Conservation (phyloP, 371 early-diverging fungal species). For the Mortierella sp. region DNA sequence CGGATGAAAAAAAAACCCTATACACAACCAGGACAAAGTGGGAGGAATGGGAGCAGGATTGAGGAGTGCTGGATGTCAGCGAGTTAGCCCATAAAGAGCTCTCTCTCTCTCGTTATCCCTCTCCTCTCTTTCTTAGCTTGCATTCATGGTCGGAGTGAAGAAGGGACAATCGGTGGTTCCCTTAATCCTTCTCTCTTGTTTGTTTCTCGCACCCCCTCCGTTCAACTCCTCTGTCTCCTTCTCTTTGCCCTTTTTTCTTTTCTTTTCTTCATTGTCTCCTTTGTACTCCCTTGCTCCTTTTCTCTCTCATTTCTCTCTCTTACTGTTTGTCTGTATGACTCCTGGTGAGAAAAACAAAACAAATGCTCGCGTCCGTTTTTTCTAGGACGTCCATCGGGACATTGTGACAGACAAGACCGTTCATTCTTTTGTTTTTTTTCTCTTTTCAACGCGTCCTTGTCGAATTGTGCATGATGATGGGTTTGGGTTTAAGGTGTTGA, state of each 20-base stretch:
- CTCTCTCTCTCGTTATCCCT: not conserved
- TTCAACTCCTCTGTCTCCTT: not conserved
- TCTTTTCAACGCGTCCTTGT: not conserved
- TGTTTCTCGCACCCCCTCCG: not conserved
- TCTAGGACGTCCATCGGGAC: not conserved
- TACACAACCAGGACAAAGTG: not conserved
- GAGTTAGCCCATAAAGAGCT: not conserved
- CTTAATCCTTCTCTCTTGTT: not conserved
- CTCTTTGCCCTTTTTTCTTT: not conserved
- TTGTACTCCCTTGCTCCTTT: not conserved
- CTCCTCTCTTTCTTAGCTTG: not conserved
- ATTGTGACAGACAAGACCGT: not conserved
- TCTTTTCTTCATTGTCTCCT: not conserved
- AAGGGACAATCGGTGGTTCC: not conserved
- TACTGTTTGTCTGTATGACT: not conserved
- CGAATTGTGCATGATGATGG: not conserved
- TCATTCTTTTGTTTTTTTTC: conserved; percentile 1
- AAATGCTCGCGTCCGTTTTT: conserved; percentile 4
- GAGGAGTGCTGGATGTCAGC: not conserved
- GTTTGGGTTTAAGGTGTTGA: not conserved
- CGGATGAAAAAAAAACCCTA: too few relatives aligned
- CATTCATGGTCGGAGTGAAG: not conserved
- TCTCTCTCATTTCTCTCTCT: not conserved
- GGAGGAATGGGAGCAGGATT: not conserved
- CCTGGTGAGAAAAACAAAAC: conserved; percentile 1